Evolutionary conservation across 1,139 yeast species (phyloP).

Genomic region (Spathaspora sp.): DNA sequence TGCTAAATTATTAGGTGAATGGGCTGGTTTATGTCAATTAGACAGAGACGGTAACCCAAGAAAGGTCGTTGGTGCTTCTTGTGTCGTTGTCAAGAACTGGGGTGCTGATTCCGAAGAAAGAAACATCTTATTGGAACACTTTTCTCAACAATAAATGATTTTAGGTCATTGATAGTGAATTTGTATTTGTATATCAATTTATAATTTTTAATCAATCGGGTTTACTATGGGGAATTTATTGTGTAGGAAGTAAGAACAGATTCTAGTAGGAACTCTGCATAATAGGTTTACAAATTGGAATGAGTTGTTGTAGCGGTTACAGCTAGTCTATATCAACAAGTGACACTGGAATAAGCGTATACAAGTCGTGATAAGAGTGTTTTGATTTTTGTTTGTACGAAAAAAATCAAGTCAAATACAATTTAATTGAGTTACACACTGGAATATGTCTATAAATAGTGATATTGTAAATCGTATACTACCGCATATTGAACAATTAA

Average conservation of each 20-base stretch:
- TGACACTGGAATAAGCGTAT: no score
- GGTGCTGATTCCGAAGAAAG: constrained; percentile 99
- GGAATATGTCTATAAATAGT: no score
- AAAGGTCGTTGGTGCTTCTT: constrained; percentile 99
- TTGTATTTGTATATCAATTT: constrained; percentile 7
- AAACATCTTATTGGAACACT: constrained; percentile 94
- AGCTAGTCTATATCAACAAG: no score
- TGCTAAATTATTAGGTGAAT: constrained; percentile 99
- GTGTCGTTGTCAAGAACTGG: constrained; percentile 99
- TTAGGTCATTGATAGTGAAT: constrained; percentile 3
- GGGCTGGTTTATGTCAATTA: constrained; percentile 99
- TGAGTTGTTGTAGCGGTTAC: no score
- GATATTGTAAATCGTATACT: no score
- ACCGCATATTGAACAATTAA: no score
- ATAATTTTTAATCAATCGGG: constrained; percentile 4
- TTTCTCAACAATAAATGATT: constrained; percentile 73
- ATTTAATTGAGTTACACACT: no score
- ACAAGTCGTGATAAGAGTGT: no score
- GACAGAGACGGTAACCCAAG: constrained; percentile 99
- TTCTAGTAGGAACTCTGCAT: no score
- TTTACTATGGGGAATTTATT: constrained; percentile 4
- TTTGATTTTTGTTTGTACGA: no score
- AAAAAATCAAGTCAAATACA: no score
- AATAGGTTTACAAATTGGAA: no score
- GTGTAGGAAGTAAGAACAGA: neutral